These are phyloP conservation scores for maize (Zea mays) DNA, from an alignment of 176 grass and related monocot species.

Conservation along the genomic window DNA sequence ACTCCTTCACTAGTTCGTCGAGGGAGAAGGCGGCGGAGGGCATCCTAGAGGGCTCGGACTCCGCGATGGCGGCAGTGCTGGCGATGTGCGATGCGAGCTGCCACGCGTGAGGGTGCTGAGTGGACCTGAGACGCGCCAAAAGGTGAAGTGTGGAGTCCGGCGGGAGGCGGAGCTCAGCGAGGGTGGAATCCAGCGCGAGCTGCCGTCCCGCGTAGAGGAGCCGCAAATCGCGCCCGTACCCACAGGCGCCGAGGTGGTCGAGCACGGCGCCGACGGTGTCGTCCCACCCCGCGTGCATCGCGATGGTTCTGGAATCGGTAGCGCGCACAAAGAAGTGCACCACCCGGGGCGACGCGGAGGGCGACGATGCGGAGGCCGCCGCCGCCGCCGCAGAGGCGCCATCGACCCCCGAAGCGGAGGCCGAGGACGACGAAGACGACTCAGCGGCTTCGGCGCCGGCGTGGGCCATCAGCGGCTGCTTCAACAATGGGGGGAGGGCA, in stretches of 20 bases:
- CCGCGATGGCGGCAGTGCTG: slow-evolving; percentile 29
- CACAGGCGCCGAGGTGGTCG: slow-evolving; percentile 34
- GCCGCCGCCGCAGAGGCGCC: not conserved
- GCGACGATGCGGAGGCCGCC: not conserved
- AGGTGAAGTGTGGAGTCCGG: slow-evolving; percentile 74
- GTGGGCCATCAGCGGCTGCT: slow-evolving; percentile 31
- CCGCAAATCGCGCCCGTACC: slow-evolving; percentile 59
- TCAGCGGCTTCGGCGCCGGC: slow-evolving; percentile 1
- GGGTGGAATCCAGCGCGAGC: slow-evolving; percentile 59
- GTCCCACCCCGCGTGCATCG: slow-evolving; percentile 54
- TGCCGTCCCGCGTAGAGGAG: slow-evolving; percentile 75
- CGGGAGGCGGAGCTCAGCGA: slow-evolving; percentile 47
- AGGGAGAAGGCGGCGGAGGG: slow-evolving; percentile 36
- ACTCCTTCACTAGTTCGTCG: slow-evolving; percentile 66
- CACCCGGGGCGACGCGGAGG: slow-evolving; percentile 24
- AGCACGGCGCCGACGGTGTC: slow-evolving; percentile 62
- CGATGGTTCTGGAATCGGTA: slow-evolving; percentile 65
- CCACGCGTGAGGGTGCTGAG: slow-evolving; percentile 67
- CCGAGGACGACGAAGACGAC: not conserved
- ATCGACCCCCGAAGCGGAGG: slow-evolving; percentile 2
- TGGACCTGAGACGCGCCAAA: slow-evolving; percentile 69
- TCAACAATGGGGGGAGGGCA: slow-evolving; percentile 38
- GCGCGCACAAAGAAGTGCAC: slow-evolving; percentile 88
- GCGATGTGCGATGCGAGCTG: slow-evolving; percentile 77
- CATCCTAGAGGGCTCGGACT: not conserved